These are phyloP conservation scores for Cyberlindnera amylophila DNA, from an alignment of 805 yeast species.

Conservation along the genomic window DNA sequence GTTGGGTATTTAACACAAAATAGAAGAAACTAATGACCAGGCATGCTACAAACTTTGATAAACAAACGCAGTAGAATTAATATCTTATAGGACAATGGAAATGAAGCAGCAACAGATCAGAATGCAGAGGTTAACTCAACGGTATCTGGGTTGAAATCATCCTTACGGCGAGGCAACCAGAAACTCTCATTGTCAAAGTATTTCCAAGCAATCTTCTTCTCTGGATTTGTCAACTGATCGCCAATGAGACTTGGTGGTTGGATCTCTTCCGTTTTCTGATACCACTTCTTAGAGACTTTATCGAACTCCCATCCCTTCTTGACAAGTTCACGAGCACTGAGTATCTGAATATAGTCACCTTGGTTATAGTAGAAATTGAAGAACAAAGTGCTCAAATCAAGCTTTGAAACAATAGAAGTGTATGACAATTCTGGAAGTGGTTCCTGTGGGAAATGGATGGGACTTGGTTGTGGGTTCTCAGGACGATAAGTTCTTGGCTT, in stretches of 20 bases:
- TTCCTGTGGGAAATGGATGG: constrained; percentile 85
- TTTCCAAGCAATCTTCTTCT: constrained; percentile 54
- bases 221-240: constrained; percentile 34
- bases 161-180: constrained; percentile 60
- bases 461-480: constrained; percentile 81
- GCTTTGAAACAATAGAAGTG: constrained; percentile 56
- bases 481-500: constrained; percentile 70
- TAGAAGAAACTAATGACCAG: background rate
- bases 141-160: constrained; percentile 43
- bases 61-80: no score
- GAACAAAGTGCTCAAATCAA: constrained; percentile 84
- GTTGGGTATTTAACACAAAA: constrained; percentile 18
- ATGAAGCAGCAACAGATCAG: background rate
- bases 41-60: background rate
- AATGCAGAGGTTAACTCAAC: constrained; percentile 21
- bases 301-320: constrained; percentile 83
- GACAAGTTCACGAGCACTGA: constrained; percentile 77
- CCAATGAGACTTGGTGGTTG: constrained; percentile 21
- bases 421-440: constrained; percentile 54
- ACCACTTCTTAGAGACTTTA: constrained; percentile 75
- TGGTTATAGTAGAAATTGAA: constrained; percentile 85
- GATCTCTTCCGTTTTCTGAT: constrained; percentile 54
- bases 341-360: constrained; percentile 65
- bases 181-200: constrained; percentile 80
- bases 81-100: background rate